A percentile compares a stretch with the other conserved stretches of the same genome.
These are phyloP conservation scores for Cokeromyces recurvatus DNA, from an alignment of 371 early-diverging fungal species.

Conservation along the genomic window DNA sequence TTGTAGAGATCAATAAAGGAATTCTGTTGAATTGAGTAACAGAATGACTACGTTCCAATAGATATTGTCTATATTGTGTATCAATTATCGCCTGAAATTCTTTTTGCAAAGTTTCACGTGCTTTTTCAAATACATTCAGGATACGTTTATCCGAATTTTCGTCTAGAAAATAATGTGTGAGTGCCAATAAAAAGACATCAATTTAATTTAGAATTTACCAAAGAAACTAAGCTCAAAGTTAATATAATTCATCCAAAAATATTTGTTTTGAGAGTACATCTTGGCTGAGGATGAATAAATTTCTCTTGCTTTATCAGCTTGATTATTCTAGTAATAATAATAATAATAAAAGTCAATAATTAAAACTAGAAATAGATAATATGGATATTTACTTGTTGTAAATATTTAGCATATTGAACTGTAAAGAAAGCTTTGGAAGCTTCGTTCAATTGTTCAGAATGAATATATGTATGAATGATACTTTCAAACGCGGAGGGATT, in stretches of 20 bases:
- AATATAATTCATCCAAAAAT: conserved; percentile 50
- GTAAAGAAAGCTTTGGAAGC: conserved; percentile 43
- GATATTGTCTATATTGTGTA: conserved; percentile 44
- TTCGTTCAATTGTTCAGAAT: conserved; percentile 28
- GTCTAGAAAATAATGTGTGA: conserved; percentile 13
- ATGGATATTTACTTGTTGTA: conserved; percentile 22
- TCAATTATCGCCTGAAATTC: conserved; percentile 43
- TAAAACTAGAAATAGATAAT: not conserved
- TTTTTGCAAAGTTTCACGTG: conserved; percentile 32
- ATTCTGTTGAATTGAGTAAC: conserved; percentile 15
- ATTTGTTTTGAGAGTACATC: conserved; percentile 34
- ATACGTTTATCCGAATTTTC: conserved; percentile 31
- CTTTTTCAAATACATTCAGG: conserved; percentile 38
- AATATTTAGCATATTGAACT: conserved; percentile 41
- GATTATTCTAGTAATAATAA: conserved; percentile 16
- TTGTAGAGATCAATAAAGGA: conserved; percentile 1
- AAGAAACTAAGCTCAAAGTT: conserved; percentile 56
- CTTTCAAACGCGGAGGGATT: conserved; percentile 35
- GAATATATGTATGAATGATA: conserved; percentile 30
- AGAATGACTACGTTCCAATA: conserved; percentile 43
- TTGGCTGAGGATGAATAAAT: conserved; percentile 31
- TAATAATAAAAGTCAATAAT: not conserved
- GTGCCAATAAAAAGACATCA: no score
- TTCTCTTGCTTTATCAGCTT: conserved; percentile 41
- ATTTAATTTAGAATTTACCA: conserved; percentile 24